Conservation (phyloP, 225 moss, liverwort and hornwort genomes). For the Sphagnum tenellum region DNA sequence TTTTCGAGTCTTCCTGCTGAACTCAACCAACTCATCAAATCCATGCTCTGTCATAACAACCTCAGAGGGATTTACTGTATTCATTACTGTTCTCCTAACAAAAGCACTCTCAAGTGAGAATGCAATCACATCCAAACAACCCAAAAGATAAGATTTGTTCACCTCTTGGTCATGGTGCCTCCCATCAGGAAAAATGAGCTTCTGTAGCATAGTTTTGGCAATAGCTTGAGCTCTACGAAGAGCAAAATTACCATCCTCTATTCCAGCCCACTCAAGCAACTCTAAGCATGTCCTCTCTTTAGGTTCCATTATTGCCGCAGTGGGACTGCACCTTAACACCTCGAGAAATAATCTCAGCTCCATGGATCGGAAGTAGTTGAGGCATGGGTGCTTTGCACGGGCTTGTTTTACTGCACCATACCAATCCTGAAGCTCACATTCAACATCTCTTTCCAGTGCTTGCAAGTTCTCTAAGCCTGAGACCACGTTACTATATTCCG, state of each 20-base stretch:
- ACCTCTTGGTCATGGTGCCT: background rate
- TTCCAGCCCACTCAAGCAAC: constrained; percentile 43
- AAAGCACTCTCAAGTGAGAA: constrained; percentile 28
- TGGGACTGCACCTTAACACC: constrained; percentile 10
- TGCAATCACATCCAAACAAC: constrained; percentile 20
- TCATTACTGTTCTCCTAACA: background rate
- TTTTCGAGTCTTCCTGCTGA: constrained; percentile 3
- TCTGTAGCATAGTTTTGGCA: background rate
- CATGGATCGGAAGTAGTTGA: constrained; percentile 44
- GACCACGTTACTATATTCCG: constrained; percentile 16
- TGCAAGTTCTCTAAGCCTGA: constrained; percentile 30
- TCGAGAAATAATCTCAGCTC: constrained; percentile 39
- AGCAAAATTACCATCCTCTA: constrained; percentile 7
- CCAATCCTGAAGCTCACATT: constrained; percentile 30
- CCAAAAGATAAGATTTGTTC: background rate
- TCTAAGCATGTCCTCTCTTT: constrained; percentile 26
- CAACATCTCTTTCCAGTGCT: constrained; percentile 15
- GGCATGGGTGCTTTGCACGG: constrained; percentile 24
- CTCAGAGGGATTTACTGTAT: background rate
- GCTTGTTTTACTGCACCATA: constrained; percentile 31
- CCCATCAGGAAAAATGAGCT: background rate
- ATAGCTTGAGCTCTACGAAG: constrained; percentile 13
- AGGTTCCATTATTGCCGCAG: background rate
- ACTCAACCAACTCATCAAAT: constrained; percentile 8
- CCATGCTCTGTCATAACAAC: constrained; percentile 8